Base-by-base conservation (phyloP, 129 eudicot species). In the Smallanthus sonchifolius region DNA sequence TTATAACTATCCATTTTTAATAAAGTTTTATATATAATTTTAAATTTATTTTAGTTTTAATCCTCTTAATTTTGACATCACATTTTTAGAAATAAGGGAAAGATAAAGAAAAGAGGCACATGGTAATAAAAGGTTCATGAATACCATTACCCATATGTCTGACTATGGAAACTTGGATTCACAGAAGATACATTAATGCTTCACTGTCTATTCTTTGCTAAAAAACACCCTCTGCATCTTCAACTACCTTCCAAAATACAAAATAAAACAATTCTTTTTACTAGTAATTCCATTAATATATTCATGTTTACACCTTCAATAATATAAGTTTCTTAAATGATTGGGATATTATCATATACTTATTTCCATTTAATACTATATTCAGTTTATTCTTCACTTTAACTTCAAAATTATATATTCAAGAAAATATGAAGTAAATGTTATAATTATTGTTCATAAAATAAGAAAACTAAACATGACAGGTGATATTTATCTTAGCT, bases 81-180 rank as follows among this genome's bases (percentile, higher is more conserved):
- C 70, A 61, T 57, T 60, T 69, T 55, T 43, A 16, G 51, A 77
- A 57, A 68, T 38, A 61, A 35, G 10, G 66, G 68, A 56, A 55
- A 56, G 63, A 43, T 20, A 65, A 45, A 32, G 72, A 72, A 65
- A 72, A 54, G 74, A 73, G 24, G 83, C 74, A 79, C 67, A 79
- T 72, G 83, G 83, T 73, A 72, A 54, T 79, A 79, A 72, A 79
- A 73, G 78, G 74, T 24, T 67, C 78, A 79, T 79, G 83, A 72
- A 79, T 79, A 72, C 49, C 61, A 52, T 78, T 72, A 79, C 78
- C 82, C 78, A 72, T 16, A 79, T 79, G 60, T 79, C 83, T 79
- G 83, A 79, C 83, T 65, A 54, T 19, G 61, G 74, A 73, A 79
- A 79, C 83, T 79, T 79, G 74, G 69, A 79, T 79, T 65, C 62